Conservation (phyloP, 192 early-diverging fungal species). For the Chytriomyces sp. region DNA sequence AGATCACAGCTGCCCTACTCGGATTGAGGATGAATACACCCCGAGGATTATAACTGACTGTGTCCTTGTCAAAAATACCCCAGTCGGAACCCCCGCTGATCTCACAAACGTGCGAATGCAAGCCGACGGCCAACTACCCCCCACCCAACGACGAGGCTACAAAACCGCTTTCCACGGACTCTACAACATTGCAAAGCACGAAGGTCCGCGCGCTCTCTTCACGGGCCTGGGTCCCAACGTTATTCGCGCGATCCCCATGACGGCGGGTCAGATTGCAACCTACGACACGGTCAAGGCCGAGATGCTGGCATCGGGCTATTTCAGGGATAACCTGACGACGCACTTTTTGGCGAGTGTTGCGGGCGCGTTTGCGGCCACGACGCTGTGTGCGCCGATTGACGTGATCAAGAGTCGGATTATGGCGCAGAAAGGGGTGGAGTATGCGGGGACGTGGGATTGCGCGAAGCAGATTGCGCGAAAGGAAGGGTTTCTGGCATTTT, state of each 20-base stretch:
- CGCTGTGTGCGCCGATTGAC: conserved; percentile 32
- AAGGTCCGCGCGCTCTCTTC: conserved; percentile 38
- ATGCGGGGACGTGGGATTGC: conserved; percentile 22
- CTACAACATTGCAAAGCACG: conserved; percentile 27
- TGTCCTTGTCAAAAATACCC: neutral
- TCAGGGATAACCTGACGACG: conserved; percentile 26
- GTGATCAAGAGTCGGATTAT: conserved; percentile 41
- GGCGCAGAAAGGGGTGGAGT: conserved; percentile 15
- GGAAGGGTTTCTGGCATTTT: conserved; percentile 35
- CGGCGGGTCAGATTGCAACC: conserved; percentile 34
- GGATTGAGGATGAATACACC: neutral
- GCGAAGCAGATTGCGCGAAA: conserved; percentile 13
- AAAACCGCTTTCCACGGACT: conserved; percentile 40
- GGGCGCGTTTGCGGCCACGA: conserved; percentile 40
- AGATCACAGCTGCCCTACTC: neutral
- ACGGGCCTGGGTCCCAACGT: conserved; percentile 41
- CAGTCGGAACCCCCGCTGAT: neutral
- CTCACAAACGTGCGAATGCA: conserved; percentile 30
- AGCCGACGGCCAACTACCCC: conserved; percentile 40
- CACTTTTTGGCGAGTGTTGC: conserved; percentile 29
- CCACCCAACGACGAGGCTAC: conserved; percentile 34
- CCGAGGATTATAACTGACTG: neutral
- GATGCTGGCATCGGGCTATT: conserved; percentile 20
- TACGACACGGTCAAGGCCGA: conserved; percentile 24
- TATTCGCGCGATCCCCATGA: conserved; percentile 41